A percentile compares a stretch with the other conserved stretches of the same genome.
These are phyloP conservation scores for Aphanomyces euteiches DNA, from an alignment of 352 stramenopile species.

Conservation along the genomic window DNA sequence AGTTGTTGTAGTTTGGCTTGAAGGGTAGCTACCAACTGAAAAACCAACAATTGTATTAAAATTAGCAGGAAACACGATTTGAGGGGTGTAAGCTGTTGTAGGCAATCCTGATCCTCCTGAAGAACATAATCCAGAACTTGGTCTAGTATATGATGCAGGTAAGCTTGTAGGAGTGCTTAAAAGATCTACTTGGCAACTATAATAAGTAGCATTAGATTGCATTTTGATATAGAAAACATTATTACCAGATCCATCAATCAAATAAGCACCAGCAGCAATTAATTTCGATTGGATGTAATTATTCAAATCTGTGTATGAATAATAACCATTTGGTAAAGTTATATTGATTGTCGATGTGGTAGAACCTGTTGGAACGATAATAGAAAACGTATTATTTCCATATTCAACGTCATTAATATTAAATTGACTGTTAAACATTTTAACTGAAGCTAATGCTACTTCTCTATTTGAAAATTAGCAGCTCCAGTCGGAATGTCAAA, in stretches of 20 bases:
- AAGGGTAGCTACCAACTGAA: not conserved
- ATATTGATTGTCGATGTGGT: not conserved
- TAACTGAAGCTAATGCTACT: not conserved
- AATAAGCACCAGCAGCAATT: not conserved
- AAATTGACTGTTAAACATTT: slow-evolving; percentile 6
- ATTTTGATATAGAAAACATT: slow-evolving; percentile 9
- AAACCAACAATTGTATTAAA: slow-evolving; percentile 4
- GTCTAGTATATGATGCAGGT: not conserved
- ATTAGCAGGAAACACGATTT: not conserved
- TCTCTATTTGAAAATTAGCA: not conserved
- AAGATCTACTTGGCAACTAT: not conserved
- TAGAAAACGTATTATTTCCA: slow-evolving; percentile 5
- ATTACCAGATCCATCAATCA: slow-evolving; percentile 4
- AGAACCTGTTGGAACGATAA: not conserved
- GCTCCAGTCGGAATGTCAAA: not conserved
- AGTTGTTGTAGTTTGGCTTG: not conserved
- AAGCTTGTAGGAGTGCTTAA: not conserved
- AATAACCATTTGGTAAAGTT: slow-evolving; percentile 5
- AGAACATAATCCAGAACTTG: not conserved
- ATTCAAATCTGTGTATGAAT: not conserved
- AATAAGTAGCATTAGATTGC: not conserved
- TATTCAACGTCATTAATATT: not conserved
- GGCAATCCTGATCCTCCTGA: slow-evolving; percentile 1
- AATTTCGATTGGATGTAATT: not conserved
- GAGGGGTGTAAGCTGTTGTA: not conserved